phyloP scores from a whole-genome alignment of 805 yeast genomes.

The Myxozyma sirexii region DNA sequence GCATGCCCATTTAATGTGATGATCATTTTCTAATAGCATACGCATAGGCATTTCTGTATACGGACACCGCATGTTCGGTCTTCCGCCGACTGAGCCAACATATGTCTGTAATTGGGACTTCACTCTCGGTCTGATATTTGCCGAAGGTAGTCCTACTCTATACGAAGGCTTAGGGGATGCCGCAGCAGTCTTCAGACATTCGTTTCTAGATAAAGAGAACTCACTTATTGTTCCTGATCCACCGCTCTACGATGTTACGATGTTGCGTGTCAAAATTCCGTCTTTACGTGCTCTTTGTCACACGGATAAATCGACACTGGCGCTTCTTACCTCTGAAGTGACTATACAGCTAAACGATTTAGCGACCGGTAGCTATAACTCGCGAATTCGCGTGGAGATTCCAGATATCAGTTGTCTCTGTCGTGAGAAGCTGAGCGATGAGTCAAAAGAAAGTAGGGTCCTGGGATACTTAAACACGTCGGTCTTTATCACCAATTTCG shows the following conservation, averaged over 20 bases:
- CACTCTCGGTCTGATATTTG: constrained; percentile 58
- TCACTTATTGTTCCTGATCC: constrained; percentile 61
- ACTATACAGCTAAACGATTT: constrained; percentile 63
- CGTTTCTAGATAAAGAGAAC: constrained; percentile 77
- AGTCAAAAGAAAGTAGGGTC: constrained; percentile 12
- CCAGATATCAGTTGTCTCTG: constrained; percentile 49
- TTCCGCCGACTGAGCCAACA: constrained; percentile 86
- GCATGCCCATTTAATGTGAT: neutral
- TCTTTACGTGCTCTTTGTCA: constrained; percentile 49
- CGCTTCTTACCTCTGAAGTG: constrained; percentile 38
- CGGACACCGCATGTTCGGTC: constrained; percentile 91
- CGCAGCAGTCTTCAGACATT: constrained; percentile 56
- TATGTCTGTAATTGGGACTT: constrained; percentile 92
- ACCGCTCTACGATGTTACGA: constrained; percentile 67
- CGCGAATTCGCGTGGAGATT: constrained; percentile 53
- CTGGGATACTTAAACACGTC: constrained; percentile 59
- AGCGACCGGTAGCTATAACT: constrained; percentile 66
- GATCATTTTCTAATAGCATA: neutral
- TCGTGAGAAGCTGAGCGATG: constrained; percentile 8
- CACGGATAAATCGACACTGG: constrained; percentile 41
- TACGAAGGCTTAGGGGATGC: constrained; percentile 50
- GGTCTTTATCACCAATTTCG: constrained; percentile 59
- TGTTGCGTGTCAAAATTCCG: constrained; percentile 60
- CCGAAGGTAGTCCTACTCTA: constrained; percentile 56
- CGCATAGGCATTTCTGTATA: constrained; percentile 53